Percentiles rank a stretch among this genome's conserved stretches.
Evolutionary conservation across 768 basidiomycete species (phyloP).

Genomic region (Kwoniella sp.): DNA sequence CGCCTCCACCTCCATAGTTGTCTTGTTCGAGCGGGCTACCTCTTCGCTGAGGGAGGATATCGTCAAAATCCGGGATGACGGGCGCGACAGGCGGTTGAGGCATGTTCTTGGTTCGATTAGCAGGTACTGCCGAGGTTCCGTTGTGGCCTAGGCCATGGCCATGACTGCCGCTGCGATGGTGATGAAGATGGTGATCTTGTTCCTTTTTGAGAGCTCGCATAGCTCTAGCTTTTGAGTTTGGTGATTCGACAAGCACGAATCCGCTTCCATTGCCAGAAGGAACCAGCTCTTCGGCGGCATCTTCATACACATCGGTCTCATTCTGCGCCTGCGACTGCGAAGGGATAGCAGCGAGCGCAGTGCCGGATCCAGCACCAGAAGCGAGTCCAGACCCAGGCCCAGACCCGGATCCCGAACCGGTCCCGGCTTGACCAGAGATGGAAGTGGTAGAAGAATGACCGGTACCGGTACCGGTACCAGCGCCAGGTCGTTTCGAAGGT

Average conservation of each 20-base stretch:
- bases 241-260: constrained; percentile 37
- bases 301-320: not conserved
- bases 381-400: not conserved
- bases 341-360: not conserved
- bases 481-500: constrained; percentile 8
- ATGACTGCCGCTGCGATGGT: not conserved
- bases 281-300: not conserved
- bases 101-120: constrained; percentile 35
- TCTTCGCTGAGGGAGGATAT: constrained; percentile 22
- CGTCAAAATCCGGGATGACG: constrained; percentile 53
- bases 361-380: not conserved
- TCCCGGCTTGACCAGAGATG: not conserved
- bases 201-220: constrained; percentile 24
- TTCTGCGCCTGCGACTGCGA: constrained; percentile 6
- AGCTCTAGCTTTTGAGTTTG: constrained; percentile 29
- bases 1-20: not conserved
- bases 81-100: constrained; percentile 51
- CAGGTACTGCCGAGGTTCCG: constrained; percentile 19
- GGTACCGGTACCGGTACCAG: not conserved
- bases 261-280: constrained; percentile 18
- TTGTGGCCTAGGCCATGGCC: not conserved
- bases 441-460: not conserved
- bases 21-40: constrained; percentile 13
- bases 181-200: constrained; percentile 15
- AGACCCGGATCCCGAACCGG: not conserved